Evolutionary conservation across 2,329 filamentous ascomycete species (phyloP).

Genomic region (Mollisia scopiformis): DNA sequence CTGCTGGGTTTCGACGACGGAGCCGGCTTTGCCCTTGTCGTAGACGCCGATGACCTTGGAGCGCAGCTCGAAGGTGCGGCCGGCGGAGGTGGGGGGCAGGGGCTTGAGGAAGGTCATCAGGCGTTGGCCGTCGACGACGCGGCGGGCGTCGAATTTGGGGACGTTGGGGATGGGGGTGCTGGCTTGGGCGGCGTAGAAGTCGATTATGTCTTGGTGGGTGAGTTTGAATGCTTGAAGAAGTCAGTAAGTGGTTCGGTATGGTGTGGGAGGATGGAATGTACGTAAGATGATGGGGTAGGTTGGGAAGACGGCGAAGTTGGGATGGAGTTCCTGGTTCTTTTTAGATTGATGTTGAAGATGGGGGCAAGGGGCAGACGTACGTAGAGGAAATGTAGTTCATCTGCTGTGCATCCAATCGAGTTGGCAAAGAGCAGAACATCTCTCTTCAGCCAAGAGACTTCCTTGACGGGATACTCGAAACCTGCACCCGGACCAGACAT

Average conservation of each 20-base stretch:
- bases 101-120: constrained; percentile 65
- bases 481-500: constrained; percentile 57
- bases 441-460: constrained; percentile 85
- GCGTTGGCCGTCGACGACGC: constrained; percentile 70
- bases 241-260: constrained; percentile 5
- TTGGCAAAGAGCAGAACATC: constrained; percentile 89
- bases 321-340: constrained; percentile 75
- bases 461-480: constrained; percentile 76
- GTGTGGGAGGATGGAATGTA: constrained; percentile 16
- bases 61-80: constrained; percentile 64
- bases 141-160: constrained; percentile 64
- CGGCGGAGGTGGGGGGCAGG: constrained; percentile 62
- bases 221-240: constrained; percentile 62
- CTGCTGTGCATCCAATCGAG: constrained; percentile 79
- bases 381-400: constrained; percentile 92
- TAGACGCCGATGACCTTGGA: constrained; percentile 70
- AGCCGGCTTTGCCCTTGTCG: constrained; percentile 72
- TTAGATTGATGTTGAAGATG: background rate
- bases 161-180: constrained; percentile 63
- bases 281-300: constrained; percentile 49
- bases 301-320: constrained; percentile 84
- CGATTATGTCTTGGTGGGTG: constrained; percentile 66
- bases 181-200: constrained; percentile 66
- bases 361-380: constrained; percentile 50
- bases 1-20: constrained; percentile 69